These are phyloP conservation scores for Cutaneotrichosporon sp. DNA, from an alignment of 1,284 basidiomycete genomes.

Conservation along the genomic window DNA sequence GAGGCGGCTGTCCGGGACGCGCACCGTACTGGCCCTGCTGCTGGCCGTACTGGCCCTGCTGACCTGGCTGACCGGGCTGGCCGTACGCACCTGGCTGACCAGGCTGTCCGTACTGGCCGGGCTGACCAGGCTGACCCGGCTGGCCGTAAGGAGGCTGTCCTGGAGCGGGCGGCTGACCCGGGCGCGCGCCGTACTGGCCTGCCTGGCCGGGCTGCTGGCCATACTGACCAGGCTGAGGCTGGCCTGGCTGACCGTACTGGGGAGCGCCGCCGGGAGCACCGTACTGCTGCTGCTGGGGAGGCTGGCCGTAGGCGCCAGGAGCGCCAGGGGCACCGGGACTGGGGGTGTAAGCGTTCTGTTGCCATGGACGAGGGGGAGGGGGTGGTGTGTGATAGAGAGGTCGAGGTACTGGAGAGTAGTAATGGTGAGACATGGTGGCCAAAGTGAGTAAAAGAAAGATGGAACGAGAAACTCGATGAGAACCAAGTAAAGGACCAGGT, in stretches of 20 bases:
- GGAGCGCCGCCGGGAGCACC: not conserved
- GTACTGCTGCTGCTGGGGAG: conserved; percentile 17
- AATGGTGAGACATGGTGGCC: not conserved
- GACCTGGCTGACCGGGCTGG: conserved; percentile 29
- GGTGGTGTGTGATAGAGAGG: not conserved
- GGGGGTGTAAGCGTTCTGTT: not conserved
- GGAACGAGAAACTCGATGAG: not conserved
- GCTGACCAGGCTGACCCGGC: conserved; percentile 20
- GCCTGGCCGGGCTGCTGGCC: conserved; percentile 26
- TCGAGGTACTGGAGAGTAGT: not conserved
- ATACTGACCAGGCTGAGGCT: conserved; percentile 18
- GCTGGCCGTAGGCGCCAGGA: conserved; percentile 17
- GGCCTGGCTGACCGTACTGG: conserved; percentile 5
- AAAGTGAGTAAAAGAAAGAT: not conserved
- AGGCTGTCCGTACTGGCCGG: conserved; percentile 20
- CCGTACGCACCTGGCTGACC: conserved; percentile 30
- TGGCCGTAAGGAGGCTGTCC: conserved; percentile 12
- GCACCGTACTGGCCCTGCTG: conserved; percentile 25
- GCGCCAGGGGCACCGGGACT: conserved; percentile 7
- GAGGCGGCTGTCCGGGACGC: conserved; percentile 6
- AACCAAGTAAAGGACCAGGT: too few relatives aligned
- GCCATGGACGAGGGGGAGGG: not conserved
- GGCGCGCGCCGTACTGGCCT: conserved; percentile 18
- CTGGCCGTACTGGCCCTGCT: conserved; percentile 20
- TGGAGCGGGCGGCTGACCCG: conserved; percentile 1